phyloP scores from a whole-genome alignment of 768 basidiomycete species.

The Lactarius vividus region DNA sequence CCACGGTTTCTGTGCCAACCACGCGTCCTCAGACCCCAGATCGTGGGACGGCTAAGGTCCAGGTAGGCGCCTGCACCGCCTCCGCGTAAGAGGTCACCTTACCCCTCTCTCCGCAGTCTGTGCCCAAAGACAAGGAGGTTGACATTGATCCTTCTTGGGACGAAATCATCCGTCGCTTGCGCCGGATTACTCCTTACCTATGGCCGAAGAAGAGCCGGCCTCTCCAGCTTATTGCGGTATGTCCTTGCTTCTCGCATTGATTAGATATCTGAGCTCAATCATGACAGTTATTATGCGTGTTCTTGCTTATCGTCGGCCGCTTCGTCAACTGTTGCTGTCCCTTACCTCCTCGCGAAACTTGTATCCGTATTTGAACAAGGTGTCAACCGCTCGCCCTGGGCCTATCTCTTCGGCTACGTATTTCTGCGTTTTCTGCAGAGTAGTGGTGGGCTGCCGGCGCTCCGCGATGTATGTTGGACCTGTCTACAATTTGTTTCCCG shows the following conservation, averaged over 20 bases:
- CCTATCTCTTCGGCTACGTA: conserved; percentile 65
- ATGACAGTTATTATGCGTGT: conserved; percentile 58
- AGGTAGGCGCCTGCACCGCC: conserved; percentile 13
- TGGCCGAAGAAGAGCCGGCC: conserved; percentile 71
- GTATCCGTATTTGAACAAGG: conserved; percentile 53
- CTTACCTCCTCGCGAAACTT: conserved; percentile 66
- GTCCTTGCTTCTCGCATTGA: conserved; percentile 29
- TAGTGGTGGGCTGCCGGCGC: conserved; percentile 67
- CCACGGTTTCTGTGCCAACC: conserved; percentile 45
- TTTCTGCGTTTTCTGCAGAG: conserved; percentile 71
- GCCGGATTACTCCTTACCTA: conserved; percentile 70
- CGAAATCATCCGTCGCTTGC: conserved; percentile 64
- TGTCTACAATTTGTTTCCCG: background rate
- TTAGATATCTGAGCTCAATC: background rate
- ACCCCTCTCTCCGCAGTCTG: conserved; percentile 25
- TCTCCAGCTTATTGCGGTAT: conserved; percentile 69
- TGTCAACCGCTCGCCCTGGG: conserved; percentile 56
- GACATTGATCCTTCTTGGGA: conserved; percentile 65
- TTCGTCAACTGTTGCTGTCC: conserved; percentile 72
- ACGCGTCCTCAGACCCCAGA: conserved; percentile 45
- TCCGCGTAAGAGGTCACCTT: conserved; percentile 23
- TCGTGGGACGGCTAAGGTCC: conserved; percentile 29
- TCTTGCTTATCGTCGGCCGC: conserved; percentile 71
- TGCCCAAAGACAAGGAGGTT: conserved; percentile 46
- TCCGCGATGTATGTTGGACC: conserved; percentile 42